Conservation (phyloP, 202 grass and related monocot species). For the Dendrocalamus latiflorus region DNA sequence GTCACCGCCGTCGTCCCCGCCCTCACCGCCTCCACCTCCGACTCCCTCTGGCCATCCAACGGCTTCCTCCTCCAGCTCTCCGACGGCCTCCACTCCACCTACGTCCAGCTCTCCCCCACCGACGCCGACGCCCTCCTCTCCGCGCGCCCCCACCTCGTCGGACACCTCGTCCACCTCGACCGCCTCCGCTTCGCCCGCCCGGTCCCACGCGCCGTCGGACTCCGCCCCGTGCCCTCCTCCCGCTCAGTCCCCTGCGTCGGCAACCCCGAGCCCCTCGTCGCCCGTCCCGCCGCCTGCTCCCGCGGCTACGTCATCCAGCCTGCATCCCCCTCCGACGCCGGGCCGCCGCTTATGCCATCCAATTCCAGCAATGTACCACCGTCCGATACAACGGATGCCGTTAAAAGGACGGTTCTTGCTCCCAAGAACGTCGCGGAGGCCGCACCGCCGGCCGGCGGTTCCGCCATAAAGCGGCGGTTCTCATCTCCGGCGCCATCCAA, state of each 20-base stretch:
- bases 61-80: slow-evolving; percentile 88
- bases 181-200: slow-evolving; percentile 62
- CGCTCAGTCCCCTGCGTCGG: slow-evolving; percentile 48
- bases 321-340: slow-evolving; percentile 41
- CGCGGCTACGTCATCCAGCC: slow-evolving; percentile 75
- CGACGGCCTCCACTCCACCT: slow-evolving; percentile 81
- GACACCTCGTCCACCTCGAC: slow-evolving; percentile 73
- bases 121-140: slow-evolving; percentile 73
- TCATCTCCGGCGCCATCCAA: slow-evolving; percentile 56
- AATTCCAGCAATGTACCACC: neutral
- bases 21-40: slow-evolving; percentile 35
- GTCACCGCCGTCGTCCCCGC: slow-evolving; percentile 77
- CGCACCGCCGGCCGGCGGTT: neutral
- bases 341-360: slow-evolving; percentile 34
- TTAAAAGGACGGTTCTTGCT: slow-evolving; percentile 26
- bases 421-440: slow-evolving; percentile 19
- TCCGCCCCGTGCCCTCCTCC: slow-evolving; percentile 53
- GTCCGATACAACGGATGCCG: neutral
- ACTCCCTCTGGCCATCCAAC: slow-evolving; percentile 69
- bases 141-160: slow-evolving; percentile 61
- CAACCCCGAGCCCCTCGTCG: slow-evolving; percentile 57
- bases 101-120: slow-evolving; percentile 50
- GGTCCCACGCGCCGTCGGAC: slow-evolving; percentile 57
- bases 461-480: slow-evolving; percentile 34
- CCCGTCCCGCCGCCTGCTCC: slow-evolving; percentile 36